Evolutionary conservation across 2,329 filamentous ascomycete genomes (phyloP).

Genomic region (Xylariales sp.): DNA sequence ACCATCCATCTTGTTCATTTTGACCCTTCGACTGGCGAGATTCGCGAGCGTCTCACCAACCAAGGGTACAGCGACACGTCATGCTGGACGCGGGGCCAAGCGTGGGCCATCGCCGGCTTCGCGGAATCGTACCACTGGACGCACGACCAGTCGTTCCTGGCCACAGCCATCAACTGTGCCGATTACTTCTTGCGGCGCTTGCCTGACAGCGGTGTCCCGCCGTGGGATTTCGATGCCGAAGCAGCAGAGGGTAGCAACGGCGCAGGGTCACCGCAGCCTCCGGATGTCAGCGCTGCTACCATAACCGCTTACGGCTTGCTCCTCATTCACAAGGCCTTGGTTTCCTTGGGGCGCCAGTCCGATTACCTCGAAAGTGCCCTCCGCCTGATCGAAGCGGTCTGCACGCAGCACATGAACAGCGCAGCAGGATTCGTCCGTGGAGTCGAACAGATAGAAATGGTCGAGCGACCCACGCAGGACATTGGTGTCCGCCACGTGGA

Average conservation of each 20-base stretch:
- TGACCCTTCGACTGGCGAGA: conserved; percentile 30
- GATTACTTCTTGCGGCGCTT: conserved; percentile 39
- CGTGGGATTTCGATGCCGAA: conserved; percentile 47
- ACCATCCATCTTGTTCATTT: conserved; percentile 43
- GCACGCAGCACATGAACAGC: conserved; percentile 16
- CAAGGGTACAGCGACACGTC: conserved; percentile 39
- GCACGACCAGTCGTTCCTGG: conserved; percentile 32
- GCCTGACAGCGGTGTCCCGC: conserved; percentile 33
- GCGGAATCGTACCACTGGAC: conserved; percentile 43
- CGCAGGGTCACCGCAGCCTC: conserved; percentile 18
- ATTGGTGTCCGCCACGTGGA: conserved; percentile 14
- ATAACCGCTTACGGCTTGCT: conserved; percentile 34
- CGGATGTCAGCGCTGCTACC: conserved; percentile 32
- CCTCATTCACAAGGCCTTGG: conserved; percentile 25
- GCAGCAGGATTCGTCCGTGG: conserved; percentile 12
- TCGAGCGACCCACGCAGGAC: conserved; percentile 14
- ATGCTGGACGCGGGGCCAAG: conserved; percentile 44
- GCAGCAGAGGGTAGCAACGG: conserved; percentile 4
- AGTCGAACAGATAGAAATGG: conserved; percentile 12
- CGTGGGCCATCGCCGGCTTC: conserved; percentile 44
- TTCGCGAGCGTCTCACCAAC: conserved; percentile 38
- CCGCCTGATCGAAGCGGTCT: conserved; percentile 19
- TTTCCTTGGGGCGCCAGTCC: conserved; percentile 11
- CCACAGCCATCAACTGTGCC: conserved; percentile 36
- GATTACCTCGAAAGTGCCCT: conserved; percentile 22